These are phyloP conservation scores for Eucalyptus brandiana DNA, from an alignment of 345 rosid genomes.

Conservation along the genomic window DNA sequence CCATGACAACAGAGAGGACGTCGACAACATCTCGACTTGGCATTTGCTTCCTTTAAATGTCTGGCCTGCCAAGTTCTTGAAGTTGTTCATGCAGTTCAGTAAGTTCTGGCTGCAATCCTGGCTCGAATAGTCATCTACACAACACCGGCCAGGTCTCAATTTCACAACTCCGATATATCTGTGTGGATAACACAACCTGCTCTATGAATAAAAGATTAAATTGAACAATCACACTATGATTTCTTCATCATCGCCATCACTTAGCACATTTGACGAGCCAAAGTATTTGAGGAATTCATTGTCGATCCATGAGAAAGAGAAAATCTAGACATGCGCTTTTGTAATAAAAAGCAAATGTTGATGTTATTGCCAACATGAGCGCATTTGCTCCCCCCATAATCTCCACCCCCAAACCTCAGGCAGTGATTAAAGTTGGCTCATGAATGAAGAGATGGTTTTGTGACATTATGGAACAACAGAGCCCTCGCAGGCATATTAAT, in stretches of 20 bases:
- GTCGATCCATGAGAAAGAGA: background rate
- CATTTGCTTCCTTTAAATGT: conserved; percentile 70
- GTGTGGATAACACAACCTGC: background rate
- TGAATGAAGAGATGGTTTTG: too few species aligned
- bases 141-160: background rate
- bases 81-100: background rate
- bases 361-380: background rate
- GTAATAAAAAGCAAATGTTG: background rate
- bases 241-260: background rate
- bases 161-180: background rate
- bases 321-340: background rate
- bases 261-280: background rate
- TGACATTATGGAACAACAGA: background rate
- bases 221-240: background rate
- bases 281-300: background rate
- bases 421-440: background rate
- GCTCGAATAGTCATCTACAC: background rate
- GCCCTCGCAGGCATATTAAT: background rate
- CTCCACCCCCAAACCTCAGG: background rate
- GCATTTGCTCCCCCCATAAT: background rate
- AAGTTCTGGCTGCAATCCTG: background rate
- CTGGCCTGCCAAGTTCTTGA: conserved; percentile 4
- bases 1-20: conserved; percentile 46
- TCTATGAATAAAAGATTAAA: background rate
- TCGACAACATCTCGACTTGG: conserved; percentile 47